phyloP scores from a whole-genome alignment of 163 green algal genomes.

The Chlamydomonas reinhardtii region DNA sequence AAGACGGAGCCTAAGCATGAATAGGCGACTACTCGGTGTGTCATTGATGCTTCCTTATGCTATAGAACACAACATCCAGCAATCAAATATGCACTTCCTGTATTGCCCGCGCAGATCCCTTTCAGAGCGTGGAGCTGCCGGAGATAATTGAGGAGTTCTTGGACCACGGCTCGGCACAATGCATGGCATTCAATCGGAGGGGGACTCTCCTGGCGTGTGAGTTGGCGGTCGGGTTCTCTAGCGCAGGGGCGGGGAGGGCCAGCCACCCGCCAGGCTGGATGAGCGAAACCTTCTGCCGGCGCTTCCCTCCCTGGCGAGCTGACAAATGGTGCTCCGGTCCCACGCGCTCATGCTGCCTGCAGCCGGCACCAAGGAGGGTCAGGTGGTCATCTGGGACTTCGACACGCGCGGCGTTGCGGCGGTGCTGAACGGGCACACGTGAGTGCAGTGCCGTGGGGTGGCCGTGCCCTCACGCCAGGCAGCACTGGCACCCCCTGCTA shows the following conservation, averaged over 20 bases:
- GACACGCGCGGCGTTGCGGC: conserved; percentile 81
- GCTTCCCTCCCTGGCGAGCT: neutral
- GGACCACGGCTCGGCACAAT: conserved; percentile 61
- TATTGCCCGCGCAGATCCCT: conserved; percentile 62
- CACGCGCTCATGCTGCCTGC: conserved; percentile 23
- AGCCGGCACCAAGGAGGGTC: conserved; percentile 81
- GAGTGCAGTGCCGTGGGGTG: neutral
- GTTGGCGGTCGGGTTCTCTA: neutral
- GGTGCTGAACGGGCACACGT: conserved; percentile 62
- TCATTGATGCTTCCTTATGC: neutral
- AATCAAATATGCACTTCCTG: too few relatives aligned
- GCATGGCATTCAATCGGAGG: conserved; percentile 77
- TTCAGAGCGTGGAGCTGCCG: conserved; percentile 74
- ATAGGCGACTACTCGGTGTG: conserved; percentile 40
- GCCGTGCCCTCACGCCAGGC: too few relatives aligned
- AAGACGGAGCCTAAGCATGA: conserved; percentile 15
- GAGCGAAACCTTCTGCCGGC: too few relatives aligned
- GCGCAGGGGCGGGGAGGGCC: too few relatives aligned
- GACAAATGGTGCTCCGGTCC: neutral
- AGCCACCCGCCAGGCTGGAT: too few relatives aligned
- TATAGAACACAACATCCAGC: too few relatives aligned
- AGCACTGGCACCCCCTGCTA: too few relatives aligned
- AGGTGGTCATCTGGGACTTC: conserved; percentile 89
- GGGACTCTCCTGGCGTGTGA: conserved; percentile 84
- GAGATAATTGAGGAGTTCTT: conserved; percentile 87